phyloP scores from a whole-genome alignment of 2,329 filamentous ascomycete genomes.

The Botrytis squamosa region DNA sequence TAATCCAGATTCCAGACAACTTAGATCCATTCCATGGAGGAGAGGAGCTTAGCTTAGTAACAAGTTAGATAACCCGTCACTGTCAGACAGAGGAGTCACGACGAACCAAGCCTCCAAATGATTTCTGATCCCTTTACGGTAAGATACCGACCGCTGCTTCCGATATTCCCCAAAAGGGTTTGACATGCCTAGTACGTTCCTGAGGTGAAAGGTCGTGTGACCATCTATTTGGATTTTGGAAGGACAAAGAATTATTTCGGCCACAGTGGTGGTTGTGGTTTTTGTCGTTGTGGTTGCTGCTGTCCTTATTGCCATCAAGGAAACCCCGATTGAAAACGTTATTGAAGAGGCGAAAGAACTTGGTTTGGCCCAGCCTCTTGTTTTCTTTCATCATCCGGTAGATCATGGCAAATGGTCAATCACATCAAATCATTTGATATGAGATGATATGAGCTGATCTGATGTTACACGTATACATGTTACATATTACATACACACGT shows the following conservation, averaged over 20 bases:
- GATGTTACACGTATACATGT: background rate
- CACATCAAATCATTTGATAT: background rate
- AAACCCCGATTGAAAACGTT: background rate
- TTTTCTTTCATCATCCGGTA: background rate
- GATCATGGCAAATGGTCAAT: background rate
- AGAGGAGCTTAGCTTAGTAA: background rate
- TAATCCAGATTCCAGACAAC: background rate
- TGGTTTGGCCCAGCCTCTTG: slow-evolving; percentile 8
- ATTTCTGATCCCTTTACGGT: background rate
- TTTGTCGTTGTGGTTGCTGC: background rate
- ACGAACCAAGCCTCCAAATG: background rate
- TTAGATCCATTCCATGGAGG: background rate
- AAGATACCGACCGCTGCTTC: slow-evolving; percentile 12
- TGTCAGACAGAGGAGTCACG: background rate
- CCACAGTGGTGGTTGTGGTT: background rate
- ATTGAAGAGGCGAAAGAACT: slow-evolving; percentile 1
- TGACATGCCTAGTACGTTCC: background rate
- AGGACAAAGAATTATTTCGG: background rate
- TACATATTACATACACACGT: background rate
- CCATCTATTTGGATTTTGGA: background rate
- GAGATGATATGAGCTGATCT: background rate
- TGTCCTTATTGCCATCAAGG: background rate
- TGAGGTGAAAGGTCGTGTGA: slow-evolving; percentile 8
- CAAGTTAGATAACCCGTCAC: background rate
- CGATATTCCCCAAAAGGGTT: background rate